phyloP scores from a whole-genome alignment of 129 eudicot genomes.

The Tagetes patula region DNA sequence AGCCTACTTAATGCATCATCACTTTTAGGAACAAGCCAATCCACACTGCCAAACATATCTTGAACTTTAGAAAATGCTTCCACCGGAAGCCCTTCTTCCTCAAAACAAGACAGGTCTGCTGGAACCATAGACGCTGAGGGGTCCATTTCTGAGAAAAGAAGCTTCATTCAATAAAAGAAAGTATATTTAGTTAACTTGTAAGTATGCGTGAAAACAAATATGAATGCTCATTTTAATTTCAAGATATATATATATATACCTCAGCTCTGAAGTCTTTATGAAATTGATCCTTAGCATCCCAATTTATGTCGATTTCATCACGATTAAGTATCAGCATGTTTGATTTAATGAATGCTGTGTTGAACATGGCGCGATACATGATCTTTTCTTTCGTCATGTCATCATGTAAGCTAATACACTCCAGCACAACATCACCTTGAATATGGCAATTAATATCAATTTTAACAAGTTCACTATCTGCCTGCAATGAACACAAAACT shows the following conservation, averaged over 20 bases:
- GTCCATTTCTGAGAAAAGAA: constrained; percentile 95
- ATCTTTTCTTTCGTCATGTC: constrained; percentile 71
- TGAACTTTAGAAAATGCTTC: constrained; percentile 95
- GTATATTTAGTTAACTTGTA: constrained; percentile 6
- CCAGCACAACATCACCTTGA: constrained; percentile 95
- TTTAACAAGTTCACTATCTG: constrained; percentile 75
- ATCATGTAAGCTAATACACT: constrained; percentile 77
- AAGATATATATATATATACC: constrained; percentile 42
- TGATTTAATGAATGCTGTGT: constrained; percentile 87
- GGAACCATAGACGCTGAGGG: constrained; percentile 55
- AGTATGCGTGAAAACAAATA: constrained; percentile 15
- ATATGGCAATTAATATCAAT: constrained; percentile 80
- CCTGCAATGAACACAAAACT: constrained; percentile 46
- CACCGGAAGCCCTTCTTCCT: constrained; percentile 86
- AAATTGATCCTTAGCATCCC: constrained; percentile 80
- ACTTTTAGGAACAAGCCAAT: constrained; percentile 75
- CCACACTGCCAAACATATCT: constrained; percentile 77
- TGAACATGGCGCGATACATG: constrained; percentile 86
- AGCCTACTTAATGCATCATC: constrained; percentile 60
- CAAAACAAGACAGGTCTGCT: constrained; percentile 66
- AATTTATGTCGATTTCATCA: constrained; percentile 74
- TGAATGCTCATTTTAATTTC: constrained; percentile 9
- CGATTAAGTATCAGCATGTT: constrained; percentile 79
- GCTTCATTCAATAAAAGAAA: constrained; percentile 50
- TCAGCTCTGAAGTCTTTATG: constrained; percentile 86